Conservation (phyloP, 2,329 filamentous ascomycete species). For the Aspergillus calidoustus region DNA sequence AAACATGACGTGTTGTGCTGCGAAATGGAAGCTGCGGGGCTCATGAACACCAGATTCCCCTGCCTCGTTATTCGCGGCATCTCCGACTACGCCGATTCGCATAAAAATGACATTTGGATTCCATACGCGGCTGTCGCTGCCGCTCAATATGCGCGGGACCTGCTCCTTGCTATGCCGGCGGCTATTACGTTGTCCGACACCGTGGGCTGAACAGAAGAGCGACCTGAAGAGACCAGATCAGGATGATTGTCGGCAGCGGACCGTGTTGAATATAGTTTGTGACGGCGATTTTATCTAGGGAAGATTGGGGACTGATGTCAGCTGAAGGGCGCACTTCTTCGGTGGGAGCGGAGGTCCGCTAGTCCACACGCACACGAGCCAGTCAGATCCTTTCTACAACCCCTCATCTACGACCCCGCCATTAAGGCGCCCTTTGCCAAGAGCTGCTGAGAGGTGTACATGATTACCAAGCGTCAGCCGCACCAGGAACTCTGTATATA, state of each 20-base stretch:
- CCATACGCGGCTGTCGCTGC: conserved; percentile 6
- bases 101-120: conserved; percentile 16
- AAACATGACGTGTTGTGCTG: not conserved
- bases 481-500: not conserved
- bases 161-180: not conserved
- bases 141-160: not conserved
- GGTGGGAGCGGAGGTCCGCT: too few species aligned
- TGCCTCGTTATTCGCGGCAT: not conserved
- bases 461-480: not conserved
- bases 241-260: too few species aligned
- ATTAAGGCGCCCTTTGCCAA: not conserved
- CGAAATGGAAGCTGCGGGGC: not conserved
- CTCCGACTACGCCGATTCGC: conserved; percentile 12
- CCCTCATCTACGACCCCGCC: not conserved
- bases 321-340: not conserved
- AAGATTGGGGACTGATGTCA: not conserved
- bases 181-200: not conserved
- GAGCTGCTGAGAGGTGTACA: not conserved
- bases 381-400: not conserved
- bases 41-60: not conserved
- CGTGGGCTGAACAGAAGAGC: not conserved
- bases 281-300: too few species aligned
- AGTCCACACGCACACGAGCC: not conserved
- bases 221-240: too few species aligned
- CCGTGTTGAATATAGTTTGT: too few species aligned